Percentiles rank a stretch among this genome's conserved stretches.
Conservation (phyloP, 208 protist genomes). For the Leishmania lainsoni region DNA sequence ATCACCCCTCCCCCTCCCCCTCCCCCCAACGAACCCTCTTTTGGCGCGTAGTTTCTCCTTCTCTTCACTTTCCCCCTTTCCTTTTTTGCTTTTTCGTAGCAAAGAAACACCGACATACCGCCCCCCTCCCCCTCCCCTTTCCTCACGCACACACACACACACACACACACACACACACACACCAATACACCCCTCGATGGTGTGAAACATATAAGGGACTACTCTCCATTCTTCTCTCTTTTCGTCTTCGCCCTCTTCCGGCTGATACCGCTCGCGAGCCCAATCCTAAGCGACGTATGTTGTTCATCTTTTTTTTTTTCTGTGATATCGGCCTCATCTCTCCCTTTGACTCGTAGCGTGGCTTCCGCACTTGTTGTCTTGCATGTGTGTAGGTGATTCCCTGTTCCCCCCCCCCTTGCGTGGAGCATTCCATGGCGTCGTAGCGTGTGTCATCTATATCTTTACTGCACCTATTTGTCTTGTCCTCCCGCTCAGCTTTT, state of each 20-base stretch:
- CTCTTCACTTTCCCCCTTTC: background rate
- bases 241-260: background rate
- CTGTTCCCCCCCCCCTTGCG: background rate
- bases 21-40: background rate
- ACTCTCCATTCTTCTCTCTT: background rate
- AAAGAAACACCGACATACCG: background rate
- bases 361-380: background rate
- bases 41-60: background rate
- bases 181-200: background rate
- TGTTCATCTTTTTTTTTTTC: background rate
- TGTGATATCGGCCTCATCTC: background rate
- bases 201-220: too few species aligned
- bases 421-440: background rate
- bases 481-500: background rate
- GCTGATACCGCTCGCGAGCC: background rate
- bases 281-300: background rate
- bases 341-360: background rate
- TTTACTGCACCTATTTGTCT: background rate
- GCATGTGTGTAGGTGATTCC: too few species aligned
- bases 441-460: background rate
- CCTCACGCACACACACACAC: too few species aligned
- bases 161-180: background rate
- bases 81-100: background rate
- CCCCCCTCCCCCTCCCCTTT: background rate
- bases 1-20: too few species aligned